phyloP scores from a whole-genome alignment of 2,329 filamentous ascomycete genomes.

The Colletotrichum spaethianum region DNA sequence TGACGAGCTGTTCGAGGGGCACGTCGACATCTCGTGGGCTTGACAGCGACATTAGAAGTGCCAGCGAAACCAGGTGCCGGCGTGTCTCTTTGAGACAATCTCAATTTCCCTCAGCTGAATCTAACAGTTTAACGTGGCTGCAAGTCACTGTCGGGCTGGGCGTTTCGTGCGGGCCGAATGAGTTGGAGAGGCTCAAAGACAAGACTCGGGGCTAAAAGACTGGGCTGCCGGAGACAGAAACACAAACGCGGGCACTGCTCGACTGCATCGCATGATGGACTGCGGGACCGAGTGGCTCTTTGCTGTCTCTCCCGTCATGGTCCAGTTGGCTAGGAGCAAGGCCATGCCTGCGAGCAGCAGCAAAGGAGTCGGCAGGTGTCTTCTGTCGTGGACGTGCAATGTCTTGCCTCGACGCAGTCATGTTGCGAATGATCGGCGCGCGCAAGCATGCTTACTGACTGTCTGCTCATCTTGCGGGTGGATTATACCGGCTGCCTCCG shows the following conservation, averaged over 20 bases:
- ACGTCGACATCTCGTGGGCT: constrained; percentile 3
- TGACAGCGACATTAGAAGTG: neutral
- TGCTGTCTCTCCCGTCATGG: neutral
- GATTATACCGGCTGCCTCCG: neutral
- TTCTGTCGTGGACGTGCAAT: constrained; percentile 7
- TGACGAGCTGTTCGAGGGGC: constrained; percentile 1
- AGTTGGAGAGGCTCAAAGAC: constrained; percentile 21
- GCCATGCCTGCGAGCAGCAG: constrained; percentile 5
- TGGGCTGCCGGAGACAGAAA: constrained; percentile 3
- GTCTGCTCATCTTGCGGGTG: neutral
- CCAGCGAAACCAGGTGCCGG: neutral
- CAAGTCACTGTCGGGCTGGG: constrained; percentile 9
- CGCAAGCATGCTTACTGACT: constrained; percentile 6
- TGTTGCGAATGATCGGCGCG: constrained; percentile 12
- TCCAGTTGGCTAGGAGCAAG: too few species aligned
- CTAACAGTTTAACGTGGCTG: constrained; percentile 21
- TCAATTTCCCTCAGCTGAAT: constrained; percentile 28
- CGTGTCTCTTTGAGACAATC: constrained; percentile 14
- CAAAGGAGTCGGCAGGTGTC: neutral
- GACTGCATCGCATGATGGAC: constrained; percentile 11
- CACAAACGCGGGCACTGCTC: constrained; percentile 1
- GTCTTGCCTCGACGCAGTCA: neutral
- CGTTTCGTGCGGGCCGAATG: constrained; percentile 23
- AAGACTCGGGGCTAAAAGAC: neutral
- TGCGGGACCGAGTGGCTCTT: constrained; percentile 2